Conservation (phyloP, 768 basidiomycete species). For the Hygrocybe punicea region DNA sequence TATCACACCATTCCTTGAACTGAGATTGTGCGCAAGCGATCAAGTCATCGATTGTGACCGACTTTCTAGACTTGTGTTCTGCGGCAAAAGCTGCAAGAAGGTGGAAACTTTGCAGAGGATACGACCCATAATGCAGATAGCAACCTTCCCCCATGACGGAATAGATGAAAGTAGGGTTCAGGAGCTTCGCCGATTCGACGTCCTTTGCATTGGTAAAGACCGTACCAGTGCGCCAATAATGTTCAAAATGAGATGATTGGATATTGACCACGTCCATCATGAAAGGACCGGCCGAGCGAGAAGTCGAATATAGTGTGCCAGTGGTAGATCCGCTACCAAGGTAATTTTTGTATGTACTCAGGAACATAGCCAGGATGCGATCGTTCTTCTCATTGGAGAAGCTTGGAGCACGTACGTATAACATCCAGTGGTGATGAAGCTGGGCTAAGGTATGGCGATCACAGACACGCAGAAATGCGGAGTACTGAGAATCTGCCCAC, state of each 20-base stretch:
- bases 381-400: background rate
- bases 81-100: constrained; percentile 24
- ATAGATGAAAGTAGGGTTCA: constrained; percentile 38
- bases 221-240: constrained; percentile 36
- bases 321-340: background rate
- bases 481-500: constrained; percentile 43
- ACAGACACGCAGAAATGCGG: constrained; percentile 37
- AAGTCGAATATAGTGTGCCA: background rate
- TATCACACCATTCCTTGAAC: constrained; percentile 30
- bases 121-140: constrained; percentile 32
- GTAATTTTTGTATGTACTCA: background rate
- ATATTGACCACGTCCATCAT: background rate
- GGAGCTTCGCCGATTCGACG: constrained; percentile 19
- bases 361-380: background rate
- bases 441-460: constrained; percentile 37
- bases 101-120: constrained; percentile 34
- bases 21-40: constrained; percentile 21
- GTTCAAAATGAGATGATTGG: background rate
- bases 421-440: constrained; percentile 41
- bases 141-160: constrained; percentile 30
- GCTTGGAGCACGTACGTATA: constrained; percentile 15
- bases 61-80: constrained; percentile 7
- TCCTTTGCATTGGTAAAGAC: constrained; percentile 18
- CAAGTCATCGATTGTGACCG: constrained; percentile 9
- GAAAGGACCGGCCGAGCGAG: constrained; percentile 1